Conservation (phyloP, 2,329 filamentous ascomycete genomes). For the Colletotrichum incanum region DNA sequence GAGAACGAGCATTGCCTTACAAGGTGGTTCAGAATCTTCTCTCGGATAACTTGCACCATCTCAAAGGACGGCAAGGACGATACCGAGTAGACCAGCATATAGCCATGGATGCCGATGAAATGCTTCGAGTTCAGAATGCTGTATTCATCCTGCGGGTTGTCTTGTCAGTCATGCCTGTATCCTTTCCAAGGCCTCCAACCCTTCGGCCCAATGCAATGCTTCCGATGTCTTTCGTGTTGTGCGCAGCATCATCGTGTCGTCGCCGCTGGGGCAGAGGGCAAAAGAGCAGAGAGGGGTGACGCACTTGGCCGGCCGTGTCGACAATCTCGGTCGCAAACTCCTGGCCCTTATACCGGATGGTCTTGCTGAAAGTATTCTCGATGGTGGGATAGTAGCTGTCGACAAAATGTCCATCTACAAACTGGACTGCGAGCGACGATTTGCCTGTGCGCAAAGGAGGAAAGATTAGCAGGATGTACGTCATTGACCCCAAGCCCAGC, state of each 20-base stretch:
- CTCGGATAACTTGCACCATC: constrained; percentile 95
- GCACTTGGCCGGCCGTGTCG: constrained; percentile 94
- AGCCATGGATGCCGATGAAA: constrained; percentile 98
- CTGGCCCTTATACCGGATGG: constrained; percentile 92
- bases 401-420: constrained; percentile 97
- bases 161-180: constrained; percentile 37
- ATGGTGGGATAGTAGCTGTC: constrained; percentile 99
- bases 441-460: constrained; percentile 76
- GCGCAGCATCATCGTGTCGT: too few species aligned
- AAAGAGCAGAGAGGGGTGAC: constrained; percentile 42
- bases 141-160: constrained; percentile 85
- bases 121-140: constrained; percentile 98
- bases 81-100: constrained; percentile 99
- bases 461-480: constrained; percentile 17
- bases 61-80: constrained; percentile 95
- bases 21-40: constrained; percentile 97
- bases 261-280: not conserved
- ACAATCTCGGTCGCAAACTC: constrained; percentile 98
- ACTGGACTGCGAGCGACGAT: constrained; percentile 96
- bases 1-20: constrained; percentile 64
- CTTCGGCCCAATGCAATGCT: not conserved
- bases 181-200: too few species aligned
- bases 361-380: constrained; percentile 98
- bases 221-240: not conserved
- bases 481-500: not conserved